phyloP scores from a whole-genome alignment of 768 basidiomycete species.

The Hebeloma cylindrosporum region DNA sequence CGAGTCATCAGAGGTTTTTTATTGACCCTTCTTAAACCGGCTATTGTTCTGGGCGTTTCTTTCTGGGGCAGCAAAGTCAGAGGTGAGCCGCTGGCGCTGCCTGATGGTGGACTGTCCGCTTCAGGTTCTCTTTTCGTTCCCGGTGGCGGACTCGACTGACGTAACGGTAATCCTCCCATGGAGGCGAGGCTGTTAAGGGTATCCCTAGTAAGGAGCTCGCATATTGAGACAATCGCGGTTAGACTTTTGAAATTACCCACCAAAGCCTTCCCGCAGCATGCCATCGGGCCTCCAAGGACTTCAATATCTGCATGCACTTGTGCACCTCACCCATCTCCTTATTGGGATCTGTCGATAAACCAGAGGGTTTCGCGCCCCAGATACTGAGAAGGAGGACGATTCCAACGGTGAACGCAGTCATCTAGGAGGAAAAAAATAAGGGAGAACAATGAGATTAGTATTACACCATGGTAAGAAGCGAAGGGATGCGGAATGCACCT shows the following conservation, averaged over 20 bases:
- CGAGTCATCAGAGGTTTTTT: conserved; percentile 1
- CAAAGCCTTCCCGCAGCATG: conserved; percentile 34
- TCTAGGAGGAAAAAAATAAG: conserved; percentile 20
- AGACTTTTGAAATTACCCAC: neutral
- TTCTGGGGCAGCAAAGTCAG: conserved; percentile 6
- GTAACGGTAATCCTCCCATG: conserved; percentile 69
- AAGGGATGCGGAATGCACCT: conserved; percentile 20
- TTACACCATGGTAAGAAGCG: too few species aligned
- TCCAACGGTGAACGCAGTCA: conserved; percentile 36
- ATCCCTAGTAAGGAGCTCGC: conserved; percentile 48
- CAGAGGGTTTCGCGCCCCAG: conserved; percentile 49
- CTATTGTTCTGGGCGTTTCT: conserved; percentile 31
- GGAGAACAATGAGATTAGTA: neutral
- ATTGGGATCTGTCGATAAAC: conserved; percentile 34
- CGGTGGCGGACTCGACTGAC: conserved; percentile 49
- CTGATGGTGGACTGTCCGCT: conserved; percentile 54
- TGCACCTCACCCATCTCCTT: conserved; percentile 53
- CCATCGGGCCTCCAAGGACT: conserved; percentile 31
- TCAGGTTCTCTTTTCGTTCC: conserved; percentile 58
- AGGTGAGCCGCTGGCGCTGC: conserved; percentile 17
- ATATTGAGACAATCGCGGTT: neutral
- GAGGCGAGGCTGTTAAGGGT: conserved; percentile 71
- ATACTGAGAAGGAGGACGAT: conserved; percentile 60
- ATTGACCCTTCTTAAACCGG: conserved; percentile 36
- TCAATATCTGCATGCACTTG: conserved; percentile 49